Percentiles rank a stretch among this genome's conserved stretches.
These are phyloP conservation scores for Conticribra guillardii DNA, from an alignment of 108 stramenopile genomes.

Conservation along the genomic window DNA sequence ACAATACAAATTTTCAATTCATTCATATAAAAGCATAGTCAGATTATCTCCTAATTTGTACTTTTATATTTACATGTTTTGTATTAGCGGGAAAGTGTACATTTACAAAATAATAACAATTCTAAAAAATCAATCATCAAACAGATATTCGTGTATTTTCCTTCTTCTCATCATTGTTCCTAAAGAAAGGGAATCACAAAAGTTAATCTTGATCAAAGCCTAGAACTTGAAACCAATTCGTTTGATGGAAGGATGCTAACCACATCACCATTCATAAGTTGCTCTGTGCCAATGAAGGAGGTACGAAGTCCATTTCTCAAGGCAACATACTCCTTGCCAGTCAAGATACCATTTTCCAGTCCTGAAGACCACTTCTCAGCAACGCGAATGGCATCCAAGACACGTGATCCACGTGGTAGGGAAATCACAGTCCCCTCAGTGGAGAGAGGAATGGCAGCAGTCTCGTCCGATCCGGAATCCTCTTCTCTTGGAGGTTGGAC, in stretches of 20 bases:
- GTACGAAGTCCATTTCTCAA: slow-evolving; percentile 54
- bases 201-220: too few relatives aligned
- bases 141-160: too few relatives aligned
- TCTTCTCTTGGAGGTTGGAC: slow-evolving; percentile 19
- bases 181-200: too few relatives aligned
- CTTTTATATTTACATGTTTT: too few relatives aligned
- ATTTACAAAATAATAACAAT: too few relatives aligned
- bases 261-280: slow-evolving; percentile 71
- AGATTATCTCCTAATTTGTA: too few relatives aligned
- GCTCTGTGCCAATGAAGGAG: slow-evolving; percentile 45
- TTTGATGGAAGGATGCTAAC: slow-evolving; percentile 50
- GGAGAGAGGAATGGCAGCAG: background rate
- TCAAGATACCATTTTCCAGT: slow-evolving; percentile 11
- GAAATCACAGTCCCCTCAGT: slow-evolving; percentile 65
- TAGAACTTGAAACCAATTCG: slow-evolving; percentile 27
- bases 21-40: too few relatives aligned
- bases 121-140: too few relatives aligned
- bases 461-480: background rate
- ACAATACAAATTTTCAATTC: too few relatives aligned
- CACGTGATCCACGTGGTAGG: slow-evolving; percentile 74
- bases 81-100: too few relatives aligned
- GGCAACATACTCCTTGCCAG: slow-evolving; percentile 15
- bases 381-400: slow-evolving; percentile 75
- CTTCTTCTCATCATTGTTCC: too few relatives aligned
- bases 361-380: slow-evolving; percentile 44